These are phyloP conservation scores for Hyphopichia wangnamkhiaoensis DNA, from an alignment of 1,139 yeast species.

Conservation along the genomic window DNA sequence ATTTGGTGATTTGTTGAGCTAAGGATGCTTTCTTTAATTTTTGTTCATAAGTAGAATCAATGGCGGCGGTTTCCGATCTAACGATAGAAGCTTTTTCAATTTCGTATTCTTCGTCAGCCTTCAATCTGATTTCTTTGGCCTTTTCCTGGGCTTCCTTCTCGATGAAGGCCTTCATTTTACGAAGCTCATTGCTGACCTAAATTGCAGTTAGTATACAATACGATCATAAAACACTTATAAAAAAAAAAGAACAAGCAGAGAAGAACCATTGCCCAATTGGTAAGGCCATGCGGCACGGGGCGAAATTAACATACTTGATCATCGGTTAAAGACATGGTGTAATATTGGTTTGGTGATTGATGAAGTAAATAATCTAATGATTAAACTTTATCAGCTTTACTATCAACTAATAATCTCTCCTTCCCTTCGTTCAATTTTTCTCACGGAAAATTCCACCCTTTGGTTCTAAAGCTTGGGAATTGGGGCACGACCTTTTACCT, in stretches of 20 bases:
- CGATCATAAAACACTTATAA: not conserved
- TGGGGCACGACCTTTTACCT: not conserved
- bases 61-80: conserved; percentile 85
- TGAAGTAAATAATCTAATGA: no score
- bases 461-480: not conserved
- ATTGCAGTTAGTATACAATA: conserved; percentile 7
- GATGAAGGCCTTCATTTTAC: conserved; percentile 98
- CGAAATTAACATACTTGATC: conserved; percentile 52
- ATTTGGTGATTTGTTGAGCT: conserved; percentile 93
- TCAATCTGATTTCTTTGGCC: conserved; percentile 91
- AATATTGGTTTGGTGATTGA: not conserved
- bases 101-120: conserved; percentile 98
- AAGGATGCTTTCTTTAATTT: conserved; percentile 89
- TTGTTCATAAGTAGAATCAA: conserved; percentile 77
- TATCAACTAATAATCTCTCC: not conserved
- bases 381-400: not conserved
- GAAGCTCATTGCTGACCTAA: conserved; percentile 91
- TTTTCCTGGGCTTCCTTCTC: conserved; percentile 98
- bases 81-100: conserved; percentile 95
- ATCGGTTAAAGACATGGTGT: conserved; percentile 45
- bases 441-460: not conserved
- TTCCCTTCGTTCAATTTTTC: no score
- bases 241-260: no score
- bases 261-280: no score
- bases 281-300: no score